Evolutionary conservation across 75 land plant genomes (phyloP).

Genomic region (Sequoia sempervirens): DNA sequence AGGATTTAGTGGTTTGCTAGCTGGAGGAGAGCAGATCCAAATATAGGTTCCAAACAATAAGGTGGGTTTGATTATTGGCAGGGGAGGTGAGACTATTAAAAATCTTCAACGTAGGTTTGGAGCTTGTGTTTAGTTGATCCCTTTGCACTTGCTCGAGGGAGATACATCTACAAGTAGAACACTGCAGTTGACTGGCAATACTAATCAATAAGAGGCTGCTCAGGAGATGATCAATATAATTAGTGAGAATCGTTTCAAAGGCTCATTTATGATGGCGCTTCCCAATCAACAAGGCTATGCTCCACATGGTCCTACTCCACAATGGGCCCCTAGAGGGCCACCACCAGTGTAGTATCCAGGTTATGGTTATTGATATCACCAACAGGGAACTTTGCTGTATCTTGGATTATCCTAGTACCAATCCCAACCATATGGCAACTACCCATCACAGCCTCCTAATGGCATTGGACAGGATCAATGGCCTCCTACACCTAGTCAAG

Average conservation of each 20-base stretch:
- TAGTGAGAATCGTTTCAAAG: slow-evolving; percentile 37
- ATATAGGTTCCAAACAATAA: slow-evolving; percentile 87
- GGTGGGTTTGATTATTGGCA: slow-evolving; percentile 93
- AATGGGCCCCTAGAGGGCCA: too few species aligned
- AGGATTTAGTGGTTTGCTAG: slow-evolving; percentile 22
- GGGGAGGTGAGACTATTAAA: slow-evolving; percentile 95
- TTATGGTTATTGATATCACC: too few species aligned
- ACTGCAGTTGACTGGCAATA: slow-evolving; percentile 71
- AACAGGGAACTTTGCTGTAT: too few species aligned
- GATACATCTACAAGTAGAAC: slow-evolving; percentile 80
- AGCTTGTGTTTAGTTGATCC: slow-evolving; percentile 88
- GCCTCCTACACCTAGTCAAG: too few species aligned
- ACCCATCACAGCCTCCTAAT: too few species aligned
- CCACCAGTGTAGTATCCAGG: too few species aligned
- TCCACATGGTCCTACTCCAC: too few species aligned
- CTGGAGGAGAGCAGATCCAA: slow-evolving; percentile 63
- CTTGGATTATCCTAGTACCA: too few species aligned
- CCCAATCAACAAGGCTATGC: too few species aligned
- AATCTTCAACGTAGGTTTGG: slow-evolving; percentile 80
- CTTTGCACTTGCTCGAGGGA: slow-evolving; percentile 72
- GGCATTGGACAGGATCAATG: too few species aligned
- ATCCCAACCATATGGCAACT: too few species aligned
- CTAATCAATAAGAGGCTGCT: slow-evolving; percentile 76
- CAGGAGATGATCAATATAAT: slow-evolving; percentile 78
- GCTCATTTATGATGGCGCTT: too few species aligned